A percentile compares a stretch with the other conserved stretches of the same genome.
Conservation (phyloP, 192 early-diverging fungal genomes). For the Backusella liffmaniae region DNA sequence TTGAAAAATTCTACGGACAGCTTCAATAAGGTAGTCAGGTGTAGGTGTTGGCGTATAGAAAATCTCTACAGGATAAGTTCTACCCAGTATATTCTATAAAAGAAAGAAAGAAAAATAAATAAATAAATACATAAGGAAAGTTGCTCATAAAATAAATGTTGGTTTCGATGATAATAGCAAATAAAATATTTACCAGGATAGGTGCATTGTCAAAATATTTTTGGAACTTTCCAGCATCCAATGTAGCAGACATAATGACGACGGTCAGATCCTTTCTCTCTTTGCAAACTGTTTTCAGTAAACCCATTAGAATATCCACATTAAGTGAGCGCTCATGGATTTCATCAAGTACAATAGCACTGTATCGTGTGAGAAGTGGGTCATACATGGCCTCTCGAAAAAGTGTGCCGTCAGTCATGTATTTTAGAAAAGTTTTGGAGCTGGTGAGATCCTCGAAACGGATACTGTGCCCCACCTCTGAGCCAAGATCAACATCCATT, state of each 20-base stretch:
- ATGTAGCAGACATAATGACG: conserved; percentile 96
- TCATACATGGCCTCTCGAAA: conserved; percentile 97
- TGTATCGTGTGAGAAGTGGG: conserved; percentile 82
- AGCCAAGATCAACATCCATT: conserved; percentile 86
- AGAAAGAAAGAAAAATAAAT: too few species aligned
- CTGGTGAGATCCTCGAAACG: conserved; percentile 97
- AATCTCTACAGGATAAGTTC: conserved; percentile 98
- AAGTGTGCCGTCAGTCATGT: conserved; percentile 99
- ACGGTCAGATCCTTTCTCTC: conserved; percentile 84
- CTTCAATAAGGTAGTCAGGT: conserved; percentile 93
- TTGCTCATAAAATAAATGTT: neutral
- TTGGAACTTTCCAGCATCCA: conserved; percentile 98
- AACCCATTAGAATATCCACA: conserved; percentile 98
- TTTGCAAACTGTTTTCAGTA: conserved; percentile 85
- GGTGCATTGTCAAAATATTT: conserved; percentile 97
- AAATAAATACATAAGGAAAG: too few species aligned
- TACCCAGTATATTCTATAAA: conserved; percentile 83
- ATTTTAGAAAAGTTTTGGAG: conserved; percentile 83
- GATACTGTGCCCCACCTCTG: conserved; percentile 97
- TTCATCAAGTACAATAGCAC: conserved; percentile 96
- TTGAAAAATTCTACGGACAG: conserved; percentile 90
- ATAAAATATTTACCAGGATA: conserved; percentile 59
- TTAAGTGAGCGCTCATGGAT: conserved; percentile 96
- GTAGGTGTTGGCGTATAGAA: conserved; percentile 88
- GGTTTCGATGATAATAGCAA: neutral